Evolutionary conservation across 108 stramenopile species (phyloP), one percentile per base, ranked within the genome.

Genomic region (Cyclotella distinguenda): DNA sequence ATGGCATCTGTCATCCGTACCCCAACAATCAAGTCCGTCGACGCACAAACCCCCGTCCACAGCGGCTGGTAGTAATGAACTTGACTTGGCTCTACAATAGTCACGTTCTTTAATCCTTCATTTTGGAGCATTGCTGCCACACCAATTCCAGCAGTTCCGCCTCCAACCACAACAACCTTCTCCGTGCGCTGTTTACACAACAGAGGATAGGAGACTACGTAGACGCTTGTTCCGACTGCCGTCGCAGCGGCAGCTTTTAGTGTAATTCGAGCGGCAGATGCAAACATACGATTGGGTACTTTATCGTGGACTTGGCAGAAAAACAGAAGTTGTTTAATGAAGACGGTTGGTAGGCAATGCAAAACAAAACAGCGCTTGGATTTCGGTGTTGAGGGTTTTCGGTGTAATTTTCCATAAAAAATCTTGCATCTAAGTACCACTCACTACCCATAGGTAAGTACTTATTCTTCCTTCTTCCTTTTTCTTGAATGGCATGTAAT

Each of bases 31-130:
- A 42, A 42, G 5, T 13, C 2, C 2, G 13, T 16, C 2, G 16
- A 2, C 40, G 13, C n/a, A 42, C 40, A 27, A 9, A 60, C 58
- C 10, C 62, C n/a, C 16, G 80, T 81, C 80, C 80, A 81, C 38
- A 77, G 57, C 8, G 80, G 80, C 55, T 81, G 75, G 18, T 81
- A 81, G n/a, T 77, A 81, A 62, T 81, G 80, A 19, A 21, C 38
- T 0, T 45, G 9, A 30, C 28, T 30, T 9, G 80, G 80, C 23
- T 81, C 80, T 12, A 81, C 49, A 34, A 81, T 54, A 23, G 63
- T 57, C 11, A 81, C 64, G 26, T 81, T 61, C 28, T 51, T 55
- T 57, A 69, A 21, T 11, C 73, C 72, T 42, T 71, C 57, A 23
- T 77, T 71, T 22, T 55, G 53, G 36, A 81, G 64, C 70, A 58